Conservation (phyloP, 2,329 filamentous ascomycete genomes). For the Orbilia oligospora region DNA sequence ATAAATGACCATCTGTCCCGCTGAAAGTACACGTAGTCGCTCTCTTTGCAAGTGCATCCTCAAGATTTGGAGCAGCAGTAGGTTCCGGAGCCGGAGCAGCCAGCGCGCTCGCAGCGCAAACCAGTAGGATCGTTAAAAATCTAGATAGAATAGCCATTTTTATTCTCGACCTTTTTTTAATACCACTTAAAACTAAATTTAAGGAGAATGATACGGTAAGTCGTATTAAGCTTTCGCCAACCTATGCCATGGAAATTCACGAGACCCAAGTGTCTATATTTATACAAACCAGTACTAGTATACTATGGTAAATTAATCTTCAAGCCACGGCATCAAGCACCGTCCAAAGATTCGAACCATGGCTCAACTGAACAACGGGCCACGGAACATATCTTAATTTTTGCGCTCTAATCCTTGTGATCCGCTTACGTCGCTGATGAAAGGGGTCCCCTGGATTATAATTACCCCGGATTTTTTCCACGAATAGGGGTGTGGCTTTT, state of each 20-base stretch:
- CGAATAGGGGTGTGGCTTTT: slow-evolving; percentile 32
- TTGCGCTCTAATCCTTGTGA: slow-evolving; percentile 27
- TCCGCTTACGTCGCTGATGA: neutral
- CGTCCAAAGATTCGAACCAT: neutral
- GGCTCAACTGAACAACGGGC: slow-evolving; percentile 22
- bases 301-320: neutral
- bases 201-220: no score
- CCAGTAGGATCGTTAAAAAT: slow-evolving; percentile 18
- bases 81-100: slow-evolving; percentile 46
- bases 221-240: slow-evolving; percentile 47
- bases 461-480: slow-evolving; percentile 43
- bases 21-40: slow-evolving; percentile 72
- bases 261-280: slow-evolving; percentile 8
- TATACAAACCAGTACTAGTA: slow-evolving; percentile 14
- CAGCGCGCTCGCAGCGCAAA: slow-evolving; percentile 8
- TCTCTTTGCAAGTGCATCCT: slow-evolving; percentile 32
- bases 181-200: no score
- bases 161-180: no score
- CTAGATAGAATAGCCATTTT: slow-evolving; percentile 34
- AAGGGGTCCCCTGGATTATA: neutral
- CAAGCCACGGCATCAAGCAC: slow-evolving; percentile 3
- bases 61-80: slow-evolving; percentile 19
- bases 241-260: slow-evolving; percentile 3
- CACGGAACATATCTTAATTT: slow-evolving; percentile 13
- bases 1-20: slow-evolving; percentile 67